phyloP scores from a whole-genome alignment of 2,329 filamentous ascomycete species.

The Teratosphaeria nubilosa region DNA sequence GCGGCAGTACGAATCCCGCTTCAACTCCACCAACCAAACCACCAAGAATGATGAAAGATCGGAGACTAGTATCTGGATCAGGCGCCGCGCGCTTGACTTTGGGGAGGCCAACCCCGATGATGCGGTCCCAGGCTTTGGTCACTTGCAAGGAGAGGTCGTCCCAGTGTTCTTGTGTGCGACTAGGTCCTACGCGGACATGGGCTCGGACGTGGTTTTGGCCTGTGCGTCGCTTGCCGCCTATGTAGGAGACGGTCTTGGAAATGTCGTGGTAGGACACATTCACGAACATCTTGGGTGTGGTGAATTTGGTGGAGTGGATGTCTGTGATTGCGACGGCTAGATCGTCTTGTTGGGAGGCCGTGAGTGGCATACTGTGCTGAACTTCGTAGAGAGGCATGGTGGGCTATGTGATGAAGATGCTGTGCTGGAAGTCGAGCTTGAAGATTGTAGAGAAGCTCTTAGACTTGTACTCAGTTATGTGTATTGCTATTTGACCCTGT shows the following conservation, averaged over 20 bases:
- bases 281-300: constrained; percentile 34
- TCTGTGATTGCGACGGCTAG: constrained; percentile 32
- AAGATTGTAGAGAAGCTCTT: background rate
- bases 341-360: constrained; percentile 26
- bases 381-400: constrained; percentile 38
- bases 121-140: constrained; percentile 18
- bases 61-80: constrained; percentile 12
- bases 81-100: constrained; percentile 11
- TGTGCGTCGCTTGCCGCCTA: constrained; percentile 26
- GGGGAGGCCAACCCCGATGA: constrained; percentile 13
- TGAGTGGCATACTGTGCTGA: constrained; percentile 28
- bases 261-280: constrained; percentile 32
- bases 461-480: background rate
- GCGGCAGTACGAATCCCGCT: constrained; percentile 21
- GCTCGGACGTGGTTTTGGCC: constrained; percentile 27
- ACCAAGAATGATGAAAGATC: constrained; percentile 17
- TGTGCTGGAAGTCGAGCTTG: background rate
- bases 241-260: constrained; percentile 18
- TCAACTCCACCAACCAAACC: constrained; percentile 24
- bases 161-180: constrained; percentile 23
- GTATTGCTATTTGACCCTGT: background rate
- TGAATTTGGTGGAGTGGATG: constrained; percentile 34
- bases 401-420: background rate
- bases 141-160: constrained; percentile 18
- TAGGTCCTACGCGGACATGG: constrained; percentile 26